Evolutionary conservation across 305 asterid species (phyloP).

Genomic region (Fraxinus paxiana): DNA sequence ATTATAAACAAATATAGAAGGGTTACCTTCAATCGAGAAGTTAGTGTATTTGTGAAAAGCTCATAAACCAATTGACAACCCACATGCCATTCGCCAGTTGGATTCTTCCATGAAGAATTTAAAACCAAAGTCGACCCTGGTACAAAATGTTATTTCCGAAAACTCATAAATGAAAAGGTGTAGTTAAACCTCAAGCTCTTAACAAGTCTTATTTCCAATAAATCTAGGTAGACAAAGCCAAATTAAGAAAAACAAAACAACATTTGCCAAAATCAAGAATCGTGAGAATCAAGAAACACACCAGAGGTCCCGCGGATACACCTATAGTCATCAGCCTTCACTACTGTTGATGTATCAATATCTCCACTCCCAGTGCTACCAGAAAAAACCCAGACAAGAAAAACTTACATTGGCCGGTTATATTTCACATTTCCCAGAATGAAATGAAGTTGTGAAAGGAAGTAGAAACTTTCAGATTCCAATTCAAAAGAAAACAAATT

Average conservation of each 20-base stretch:
- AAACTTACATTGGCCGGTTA: not conserved
- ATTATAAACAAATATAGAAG: not conserved
- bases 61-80: slow-evolving; percentile 84
- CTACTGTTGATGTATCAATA: slow-evolving; percentile 79
- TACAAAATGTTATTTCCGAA: slow-evolving; percentile 11
- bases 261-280: not conserved
- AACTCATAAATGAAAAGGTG: slow-evolving; percentile 16
- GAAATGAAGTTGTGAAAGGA: not conserved
- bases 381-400: slow-evolving; percentile 22
- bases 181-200: not conserved
- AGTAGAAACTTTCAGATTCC: not conserved
- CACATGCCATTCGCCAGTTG: slow-evolving; percentile 90
- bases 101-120: slow-evolving; percentile 83
- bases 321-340: slow-evolving; percentile 73
- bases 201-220: not conserved
- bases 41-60: slow-evolving; percentile 70
- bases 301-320: slow-evolving; percentile 85
- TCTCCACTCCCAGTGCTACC: slow-evolving; percentile 96
- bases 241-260: slow-evolving; percentile 15
- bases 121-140: slow-evolving; percentile 54
- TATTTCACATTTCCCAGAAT: not conserved
- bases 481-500: not conserved
- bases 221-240: not conserved
- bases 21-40: slow-evolving; percentile 74
- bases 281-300: slow-evolving; percentile 28